Evolutionary conservation across 2,329 filamentous ascomycete genomes (phyloP).

Genomic region (Fusarium compactum): DNA sequence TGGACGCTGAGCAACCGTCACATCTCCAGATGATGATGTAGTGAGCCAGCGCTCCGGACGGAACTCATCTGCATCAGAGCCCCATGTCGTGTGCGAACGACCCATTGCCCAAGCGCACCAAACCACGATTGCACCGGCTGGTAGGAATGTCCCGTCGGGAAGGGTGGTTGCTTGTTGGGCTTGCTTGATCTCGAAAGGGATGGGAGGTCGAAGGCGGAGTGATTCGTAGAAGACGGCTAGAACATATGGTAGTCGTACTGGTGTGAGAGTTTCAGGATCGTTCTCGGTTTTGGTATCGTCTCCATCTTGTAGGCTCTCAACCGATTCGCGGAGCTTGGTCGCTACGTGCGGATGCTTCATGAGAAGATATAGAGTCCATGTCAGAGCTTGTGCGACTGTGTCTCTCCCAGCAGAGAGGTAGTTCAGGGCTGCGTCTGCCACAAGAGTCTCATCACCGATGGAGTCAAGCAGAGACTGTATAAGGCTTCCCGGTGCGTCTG

Average conservation of each 20-base stretch:
- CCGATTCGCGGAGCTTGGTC: conserved; percentile 58
- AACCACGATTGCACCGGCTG: conserved; percentile 65
- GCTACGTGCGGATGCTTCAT: conserved; percentile 62
- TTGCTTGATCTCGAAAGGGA: conserved; percentile 76
- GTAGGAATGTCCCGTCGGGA: conserved; percentile 71
- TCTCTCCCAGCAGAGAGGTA: conserved; percentile 75
- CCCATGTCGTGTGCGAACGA: conserved; percentile 68
- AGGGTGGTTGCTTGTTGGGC: conserved; percentile 63
- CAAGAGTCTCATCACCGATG: conserved; percentile 64
- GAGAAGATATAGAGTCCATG: conserved; percentile 73
- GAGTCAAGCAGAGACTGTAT: conserved; percentile 71
- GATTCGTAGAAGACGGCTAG: conserved; percentile 72
- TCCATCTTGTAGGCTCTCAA: conserved; percentile 43
- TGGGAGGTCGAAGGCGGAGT: conserved; percentile 71
- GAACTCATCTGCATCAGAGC: conserved; percentile 66
- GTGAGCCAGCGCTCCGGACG: conserved; percentile 68
- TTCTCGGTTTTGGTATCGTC: background rate
- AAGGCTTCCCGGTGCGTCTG: conserved; percentile 63
- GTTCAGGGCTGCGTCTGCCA: conserved; percentile 74
- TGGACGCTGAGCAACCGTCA: conserved; percentile 56
- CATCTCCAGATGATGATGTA: conserved; percentile 48
- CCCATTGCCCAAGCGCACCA: conserved; percentile 76
- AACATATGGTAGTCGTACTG: conserved; percentile 64
- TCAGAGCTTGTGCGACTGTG: conserved; percentile 73
- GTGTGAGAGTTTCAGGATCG: conserved; percentile 53